Evolutionary conservation across 2,329 filamentous ascomycete genomes (phyloP), one percentile per base, ranked within the genome.

Genomic region (Chlorencoelia australis): DNA sequence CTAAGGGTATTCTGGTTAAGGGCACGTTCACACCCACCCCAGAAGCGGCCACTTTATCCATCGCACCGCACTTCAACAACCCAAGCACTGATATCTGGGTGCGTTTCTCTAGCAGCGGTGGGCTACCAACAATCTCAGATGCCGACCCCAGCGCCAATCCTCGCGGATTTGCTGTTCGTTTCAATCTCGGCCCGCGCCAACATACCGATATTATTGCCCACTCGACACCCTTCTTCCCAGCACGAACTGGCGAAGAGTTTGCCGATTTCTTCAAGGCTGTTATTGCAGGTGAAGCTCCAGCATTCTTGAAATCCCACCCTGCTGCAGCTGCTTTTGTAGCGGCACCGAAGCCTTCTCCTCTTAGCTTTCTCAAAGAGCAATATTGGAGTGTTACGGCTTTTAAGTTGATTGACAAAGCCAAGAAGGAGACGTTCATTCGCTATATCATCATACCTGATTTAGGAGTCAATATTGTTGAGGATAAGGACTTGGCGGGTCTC

Each of bases 131-230:
- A 2, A 63, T 73, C 40, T 64, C 68, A 1, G 69, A 73, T 48
- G 63, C 57, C 5, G 63, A 67, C 29, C 45, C 59, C 7, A 64
- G 63, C 34, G 62, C 63, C 42, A 65, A 66, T 40, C 68, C 69
- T 0, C 62, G 62, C 5, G 68, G 68, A 16, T 51, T 71, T 4
- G 68, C 59, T 3, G 49, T 70, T 20, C 64, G 69, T 2, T 72
- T 73, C 51, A 45, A 62, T 13, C 59, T 71, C 3, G 57, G 59
- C 1, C 58, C 62, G 10, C 59, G 59, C 30, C 52, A 60, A 14
- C 71, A 76, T 53, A 75, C 71, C 2, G 71, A 77, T 48, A 68
- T 76, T 45, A 57, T 76, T 33, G 54, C 61, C 0, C 71, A 75
- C 53, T 68, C 63, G 1, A 68, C 66, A 1, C 59, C 64, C 2